These are phyloP conservation scores for Lipomyces yamadae DNA, from an alignment of 805 yeast genomes.

Conservation along the genomic window DNA sequence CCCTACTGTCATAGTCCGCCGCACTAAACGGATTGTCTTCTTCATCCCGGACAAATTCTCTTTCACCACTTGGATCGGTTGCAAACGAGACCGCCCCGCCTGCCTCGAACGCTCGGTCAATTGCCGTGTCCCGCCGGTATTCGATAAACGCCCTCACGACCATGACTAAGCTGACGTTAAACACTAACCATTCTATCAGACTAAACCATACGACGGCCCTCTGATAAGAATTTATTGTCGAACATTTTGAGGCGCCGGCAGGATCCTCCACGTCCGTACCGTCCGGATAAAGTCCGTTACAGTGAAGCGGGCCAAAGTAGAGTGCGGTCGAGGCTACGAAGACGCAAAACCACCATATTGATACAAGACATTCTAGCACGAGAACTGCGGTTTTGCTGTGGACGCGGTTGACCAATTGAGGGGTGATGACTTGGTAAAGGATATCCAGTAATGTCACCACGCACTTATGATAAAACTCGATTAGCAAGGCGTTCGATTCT, in stretches of 20 bases:
- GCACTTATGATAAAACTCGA: slow-evolving; percentile 1
- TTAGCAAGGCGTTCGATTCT: neutral
- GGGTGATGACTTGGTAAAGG: slow-evolving; percentile 18
- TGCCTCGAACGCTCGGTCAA: neutral
- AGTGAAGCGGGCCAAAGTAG: slow-evolving; percentile 13
- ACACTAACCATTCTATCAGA: slow-evolving; percentile 9
- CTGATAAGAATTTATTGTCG: slow-evolving; percentile 18
- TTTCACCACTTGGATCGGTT: neutral
- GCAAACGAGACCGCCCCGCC: too few relatives aligned
- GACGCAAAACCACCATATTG: slow-evolving; percentile 21
- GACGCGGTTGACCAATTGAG: slow-evolving; percentile 13
- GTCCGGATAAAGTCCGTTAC: slow-evolving; percentile 5
- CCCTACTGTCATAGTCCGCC: slow-evolving; percentile 21
- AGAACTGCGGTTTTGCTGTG: slow-evolving; percentile 16
- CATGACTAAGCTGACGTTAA: slow-evolving; percentile 12
- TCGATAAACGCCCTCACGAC: slow-evolving; percentile 14
- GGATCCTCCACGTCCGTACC: neutral
- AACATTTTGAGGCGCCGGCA: neutral
- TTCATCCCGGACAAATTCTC: neutral
- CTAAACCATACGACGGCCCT: slow-evolving; percentile 27
- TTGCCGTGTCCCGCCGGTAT: slow-evolving; percentile 6
- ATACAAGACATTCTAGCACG: slow-evolving; percentile 16
- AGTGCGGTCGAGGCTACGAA: slow-evolving; percentile 21
- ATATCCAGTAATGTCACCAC: slow-evolving; percentile 17
- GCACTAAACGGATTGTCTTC: slow-evolving; percentile 26